These are phyloP conservation scores for Artomyces pyxidatus DNA, from an alignment of 768 basidiomycete species.

Conservation along the genomic window DNA sequence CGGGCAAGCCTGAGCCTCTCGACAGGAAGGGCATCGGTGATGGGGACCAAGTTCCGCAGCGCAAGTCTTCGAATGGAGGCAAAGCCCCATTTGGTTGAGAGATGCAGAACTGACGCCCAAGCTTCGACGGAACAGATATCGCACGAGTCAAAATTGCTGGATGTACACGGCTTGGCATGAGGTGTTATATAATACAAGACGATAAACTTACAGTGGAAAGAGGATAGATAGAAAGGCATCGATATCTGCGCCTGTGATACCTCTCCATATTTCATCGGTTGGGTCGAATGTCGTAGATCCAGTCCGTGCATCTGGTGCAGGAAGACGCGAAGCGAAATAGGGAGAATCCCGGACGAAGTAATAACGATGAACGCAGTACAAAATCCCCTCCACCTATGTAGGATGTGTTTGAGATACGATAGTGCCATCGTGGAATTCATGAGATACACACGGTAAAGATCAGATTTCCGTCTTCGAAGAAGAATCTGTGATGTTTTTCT, in stretches of 20 bases:
- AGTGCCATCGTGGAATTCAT: neutral
- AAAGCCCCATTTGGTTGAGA: conserved; percentile 22
- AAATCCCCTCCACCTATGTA: conserved; percentile 4
- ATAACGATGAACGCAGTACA: conserved; percentile 6
- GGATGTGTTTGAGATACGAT: neutral
- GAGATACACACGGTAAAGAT: neutral
- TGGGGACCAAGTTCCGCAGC: neutral
- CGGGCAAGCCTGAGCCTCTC: conserved; percentile 12
- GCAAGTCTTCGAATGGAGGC: conserved; percentile 17
- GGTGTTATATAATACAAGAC: neutral
- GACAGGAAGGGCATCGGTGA: neutral
- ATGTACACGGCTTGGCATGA: neutral
- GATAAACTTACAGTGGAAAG: neutral
- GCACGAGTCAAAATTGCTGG: neutral
- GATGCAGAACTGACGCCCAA: conserved; percentile 19
- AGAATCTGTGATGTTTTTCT: conserved; percentile 1
- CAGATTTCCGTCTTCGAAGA: neutral
- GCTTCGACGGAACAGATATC: conserved; percentile 7
- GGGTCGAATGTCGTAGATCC: neutral
- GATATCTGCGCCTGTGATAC: neutral
- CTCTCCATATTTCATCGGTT: neutral
- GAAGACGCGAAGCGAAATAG: neutral
- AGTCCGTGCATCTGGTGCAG: too few relatives aligned
- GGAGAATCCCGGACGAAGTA: conserved; percentile 9
- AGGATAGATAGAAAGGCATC: neutral